phyloP scores from a whole-genome alignment of 768 basidiomycete genomes.

The Paxillus ammoniavirescens region DNA sequence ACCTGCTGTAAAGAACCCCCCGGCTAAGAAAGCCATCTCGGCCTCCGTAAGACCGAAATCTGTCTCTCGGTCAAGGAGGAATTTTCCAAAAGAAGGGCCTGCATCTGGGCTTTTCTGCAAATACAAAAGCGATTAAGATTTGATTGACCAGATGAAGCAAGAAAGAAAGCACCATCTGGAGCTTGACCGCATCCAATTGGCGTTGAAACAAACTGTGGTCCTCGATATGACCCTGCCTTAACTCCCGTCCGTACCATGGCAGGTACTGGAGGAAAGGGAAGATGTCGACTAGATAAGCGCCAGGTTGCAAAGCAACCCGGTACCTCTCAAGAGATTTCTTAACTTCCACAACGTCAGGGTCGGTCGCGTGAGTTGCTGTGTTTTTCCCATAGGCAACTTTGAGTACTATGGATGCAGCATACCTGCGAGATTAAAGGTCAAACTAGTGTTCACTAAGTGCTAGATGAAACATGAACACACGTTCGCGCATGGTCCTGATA shows the following conservation, averaged over 20 bases:
- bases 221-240: constrained; percentile 49
- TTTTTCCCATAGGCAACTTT: constrained; percentile 21
- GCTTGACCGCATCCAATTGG: constrained; percentile 43
- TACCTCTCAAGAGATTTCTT: constrained; percentile 22
- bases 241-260: constrained; percentile 58
- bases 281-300: constrained; percentile 33
- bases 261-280: constrained; percentile 40
- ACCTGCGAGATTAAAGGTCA: constrained; percentile 8
- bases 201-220: constrained; percentile 47
- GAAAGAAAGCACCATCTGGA: constrained; percentile 35
- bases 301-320: constrained; percentile 22
- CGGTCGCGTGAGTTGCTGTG: constrained; percentile 6
- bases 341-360: constrained; percentile 19
- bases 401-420: constrained; percentile 13
- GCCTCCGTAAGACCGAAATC: constrained; percentile 49
- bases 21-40: constrained; percentile 57
- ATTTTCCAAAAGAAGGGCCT: constrained; percentile 50
- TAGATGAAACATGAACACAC: constrained; percentile 40
- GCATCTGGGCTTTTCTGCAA: constrained; percentile 12
- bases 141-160: not conserved
- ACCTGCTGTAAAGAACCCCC: constrained; percentile 57
- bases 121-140: not conserved
- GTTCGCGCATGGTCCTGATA: constrained; percentile 7
- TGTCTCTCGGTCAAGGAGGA: constrained; percentile 47
- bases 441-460: constrained; percentile 27